A percentile compares a stretch with the other conserved stretches of the same genome.
phyloP scores from a whole-genome alignment of 495 filamentous ascomycete genomes.

The Xylaria cubensis region DNA sequence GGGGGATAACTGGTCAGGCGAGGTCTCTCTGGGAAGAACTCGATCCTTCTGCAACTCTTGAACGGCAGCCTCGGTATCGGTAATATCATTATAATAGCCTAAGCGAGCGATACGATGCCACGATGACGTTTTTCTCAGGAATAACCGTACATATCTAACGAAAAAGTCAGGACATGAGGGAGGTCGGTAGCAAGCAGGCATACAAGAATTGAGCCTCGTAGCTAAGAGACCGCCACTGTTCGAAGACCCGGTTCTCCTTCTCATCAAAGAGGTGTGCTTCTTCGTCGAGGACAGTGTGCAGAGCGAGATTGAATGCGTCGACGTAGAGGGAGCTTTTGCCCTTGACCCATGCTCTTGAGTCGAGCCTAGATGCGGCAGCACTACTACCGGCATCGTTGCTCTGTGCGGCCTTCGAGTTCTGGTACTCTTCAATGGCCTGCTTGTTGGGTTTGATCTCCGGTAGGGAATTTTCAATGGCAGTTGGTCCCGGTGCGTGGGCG shows the following conservation, averaged over 20 bases:
- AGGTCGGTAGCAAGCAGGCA: conserved; percentile 33
- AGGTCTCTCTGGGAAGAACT: conserved; percentile 26
- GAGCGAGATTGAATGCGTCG: conserved; percentile 93
- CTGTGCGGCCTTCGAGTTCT: conserved; percentile 59
- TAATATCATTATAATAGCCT: conserved; percentile 82
- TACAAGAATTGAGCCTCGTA: conserved; percentile 95
- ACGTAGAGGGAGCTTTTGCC: conserved; percentile 89
- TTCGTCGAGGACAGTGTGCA: conserved; percentile 89
- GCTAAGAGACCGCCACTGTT: conserved; percentile 70
- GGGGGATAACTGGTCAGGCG: not conserved
- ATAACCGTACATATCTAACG: conserved; percentile 83
- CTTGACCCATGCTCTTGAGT: conserved; percentile 52
- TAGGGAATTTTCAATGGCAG: conserved; percentile 80
- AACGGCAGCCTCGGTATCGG: conserved; percentile 70
- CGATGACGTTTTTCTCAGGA: conserved; percentile 89
- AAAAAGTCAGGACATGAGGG: conserved; percentile 5
- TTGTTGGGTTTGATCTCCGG: conserved; percentile 70
- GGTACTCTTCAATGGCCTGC: conserved; percentile 82
- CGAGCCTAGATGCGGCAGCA: conserved; percentile 39
- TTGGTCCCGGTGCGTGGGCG: conserved; percentile 51
- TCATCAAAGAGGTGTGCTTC: conserved; percentile 87
- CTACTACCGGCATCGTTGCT: conserved; percentile 49
- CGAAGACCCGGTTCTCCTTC: conserved; percentile 79
- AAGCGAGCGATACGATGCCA: conserved; percentile 88
- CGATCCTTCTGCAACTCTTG: conserved; percentile 57